phyloP scores from a whole-genome alignment of 2,329 filamentous ascomycete genomes.

The Emydomyces testavorans region DNA sequence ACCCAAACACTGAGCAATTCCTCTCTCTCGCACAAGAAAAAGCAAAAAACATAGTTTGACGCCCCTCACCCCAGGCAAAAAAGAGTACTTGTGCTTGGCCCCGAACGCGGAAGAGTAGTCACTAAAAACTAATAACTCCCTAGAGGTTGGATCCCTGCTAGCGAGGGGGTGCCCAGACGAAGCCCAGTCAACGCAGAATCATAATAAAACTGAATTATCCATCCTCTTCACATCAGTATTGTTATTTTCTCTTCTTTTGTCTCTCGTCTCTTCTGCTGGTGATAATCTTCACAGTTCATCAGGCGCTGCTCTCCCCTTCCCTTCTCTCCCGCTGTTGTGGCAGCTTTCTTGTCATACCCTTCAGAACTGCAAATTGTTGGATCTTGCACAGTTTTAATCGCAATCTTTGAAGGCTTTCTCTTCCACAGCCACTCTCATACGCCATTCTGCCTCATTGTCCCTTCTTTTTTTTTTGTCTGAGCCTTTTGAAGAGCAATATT shows the following conservation, averaged over 20 bases:
- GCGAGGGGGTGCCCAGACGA: constrained; percentile 10
- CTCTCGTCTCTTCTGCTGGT: too few relatives aligned
- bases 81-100: neutral
- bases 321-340: constrained; percentile 10
- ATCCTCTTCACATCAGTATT: constrained; percentile 11
- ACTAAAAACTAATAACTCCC: too few relatives aligned
- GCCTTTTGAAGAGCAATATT: too few relatives aligned
- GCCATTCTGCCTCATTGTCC: neutral
- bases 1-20: neutral
- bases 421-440: neutral
- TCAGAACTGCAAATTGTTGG: neutral
- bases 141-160: constrained; percentile 12
- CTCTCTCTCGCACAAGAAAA: constrained; percentile 5
- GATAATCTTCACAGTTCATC: too few relatives aligned
- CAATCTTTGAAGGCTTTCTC: neutral
- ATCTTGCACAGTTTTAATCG: neutral
- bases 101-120: constrained; percentile 8
- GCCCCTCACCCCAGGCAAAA: constrained; percentile 1
- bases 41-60: constrained; percentile 1
- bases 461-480: neutral
- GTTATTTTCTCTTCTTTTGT: too few relatives aligned
- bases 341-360: constrained; percentile 4
- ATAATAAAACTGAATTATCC: neutral
- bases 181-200: neutral
- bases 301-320: too few relatives aligned